A percentile compares a stretch with the other conserved stretches of the same genome.
phyloP scores from a whole-genome alignment of 495 filamentous ascomycete genomes.

The Pyrenula aspistea region DNA sequence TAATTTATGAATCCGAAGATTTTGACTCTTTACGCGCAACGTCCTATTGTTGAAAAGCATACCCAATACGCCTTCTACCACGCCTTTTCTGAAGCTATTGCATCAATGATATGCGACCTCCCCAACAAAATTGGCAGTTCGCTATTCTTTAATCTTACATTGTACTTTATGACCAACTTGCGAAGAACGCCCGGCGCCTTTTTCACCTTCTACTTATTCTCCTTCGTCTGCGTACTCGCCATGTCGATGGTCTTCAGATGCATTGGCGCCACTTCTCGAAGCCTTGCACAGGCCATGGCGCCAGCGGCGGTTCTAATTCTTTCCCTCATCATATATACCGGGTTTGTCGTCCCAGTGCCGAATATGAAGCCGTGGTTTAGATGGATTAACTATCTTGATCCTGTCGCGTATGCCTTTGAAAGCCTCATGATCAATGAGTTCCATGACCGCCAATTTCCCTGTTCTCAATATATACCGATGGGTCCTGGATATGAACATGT shows the following conservation, averaged over 20 bases:
- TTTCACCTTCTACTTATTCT: slow-evolving; percentile 50
- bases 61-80: slow-evolving; percentile 54
- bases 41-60: slow-evolving; percentile 56
- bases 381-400: slow-evolving; percentile 37
- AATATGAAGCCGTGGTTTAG: slow-evolving; percentile 38
- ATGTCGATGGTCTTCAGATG: slow-evolving; percentile 42
- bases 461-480: slow-evolving; percentile 44
- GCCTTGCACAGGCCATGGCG: slow-evolving; percentile 36
- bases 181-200: slow-evolving; percentile 35
- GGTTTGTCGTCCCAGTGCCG: slow-evolving; percentile 31
- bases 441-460: slow-evolving; percentile 35
- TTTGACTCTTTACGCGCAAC: slow-evolving; percentile 44
- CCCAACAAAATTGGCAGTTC: slow-evolving; percentile 39
- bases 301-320: slow-evolving; percentile 33
- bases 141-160: slow-evolving; percentile 38
- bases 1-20: slow-evolving; percentile 47
- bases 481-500: slow-evolving; percentile 35
- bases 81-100: slow-evolving; percentile 46
- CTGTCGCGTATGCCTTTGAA: slow-evolving; percentile 32
- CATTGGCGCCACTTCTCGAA: slow-evolving; percentile 32
- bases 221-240: slow-evolving; percentile 39
- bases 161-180: slow-evolving; percentile 48
- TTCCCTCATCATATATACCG: slow-evolving; percentile 33
- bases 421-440: slow-evolving; percentile 44
- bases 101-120: slow-evolving; percentile 46